Evolutionary conservation across 2,329 filamentous ascomycete genomes (phyloP), one percentile per base, ranked within the genome.

Genomic region (Xylaria sp.): DNA sequence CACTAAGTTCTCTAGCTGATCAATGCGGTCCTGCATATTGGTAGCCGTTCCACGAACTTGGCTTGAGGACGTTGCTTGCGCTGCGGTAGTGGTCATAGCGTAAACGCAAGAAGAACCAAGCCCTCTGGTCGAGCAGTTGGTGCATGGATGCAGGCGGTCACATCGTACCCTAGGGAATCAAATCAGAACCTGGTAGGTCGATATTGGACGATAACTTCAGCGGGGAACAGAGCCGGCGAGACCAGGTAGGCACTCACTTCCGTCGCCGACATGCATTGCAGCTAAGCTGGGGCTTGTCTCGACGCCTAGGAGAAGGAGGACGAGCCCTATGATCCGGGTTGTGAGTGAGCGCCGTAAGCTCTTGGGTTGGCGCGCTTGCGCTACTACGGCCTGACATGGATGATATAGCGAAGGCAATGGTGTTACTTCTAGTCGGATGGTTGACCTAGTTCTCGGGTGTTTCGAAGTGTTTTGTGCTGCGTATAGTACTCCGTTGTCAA

Each of bases 121-220:
- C 18, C 62, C 45, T 55, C 52, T 52, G 10, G 25, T 59, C 9
- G 34, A 62, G 62, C 62, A 65, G 18, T 32, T 59, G 30, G 45
- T 58, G 34, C 62, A 62, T 28, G 48, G 62, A 3, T 23, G 32
- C 3, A 41, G 34, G 9, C 62, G 62, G 34, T 65, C 62, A 8
- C 62, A 65, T 32, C 62, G 41, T 41, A 62, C 60, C 20, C 48
- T 62, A 20, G 18, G 34, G 34, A 32, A 12, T 4, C 13, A 7
- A 23, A 43, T 55, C 5, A 55, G 48, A 45, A 25, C 4, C 45
- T 48, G 12, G 12, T 8, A 48, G 23, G 10, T 52, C 18, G 20
- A 15, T 18, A 9, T 18, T 1, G 12, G 3, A 20, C 0, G 39
- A 25, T 45, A 2, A 6, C 13, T 20, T 45, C 15, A 8, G 5